These are phyloP conservation scores for Magnolia changhungtana DNA, from an alignment of 164 flowering plant species.

Conservation along the genomic window DNA sequence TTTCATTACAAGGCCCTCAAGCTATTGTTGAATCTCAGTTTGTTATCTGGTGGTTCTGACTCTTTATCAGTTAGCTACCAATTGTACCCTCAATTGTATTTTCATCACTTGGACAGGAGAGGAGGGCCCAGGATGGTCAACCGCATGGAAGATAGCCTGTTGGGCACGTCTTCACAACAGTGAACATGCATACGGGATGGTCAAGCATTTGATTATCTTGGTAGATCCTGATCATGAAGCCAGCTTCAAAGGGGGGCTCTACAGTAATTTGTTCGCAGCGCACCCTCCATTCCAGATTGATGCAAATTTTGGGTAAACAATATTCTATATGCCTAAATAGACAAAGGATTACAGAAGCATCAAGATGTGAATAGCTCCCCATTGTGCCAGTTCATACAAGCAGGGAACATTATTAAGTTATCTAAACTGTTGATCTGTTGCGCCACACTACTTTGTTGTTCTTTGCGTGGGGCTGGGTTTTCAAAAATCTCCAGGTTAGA, in stretches of 20 bases:
- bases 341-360: background rate
- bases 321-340: slow-evolving; percentile 1
- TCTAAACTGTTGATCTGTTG: too few relatives aligned
- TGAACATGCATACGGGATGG: slow-evolving; percentile 79
- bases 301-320: slow-evolving; percentile 78
- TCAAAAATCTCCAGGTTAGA: background rate
- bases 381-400: background rate
- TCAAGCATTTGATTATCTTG: slow-evolving; percentile 66
- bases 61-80: background rate
- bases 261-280: slow-evolving; percentile 87
- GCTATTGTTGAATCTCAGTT: background rate
- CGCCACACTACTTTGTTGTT: too few relatives aligned
- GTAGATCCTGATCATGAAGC: slow-evolving; percentile 72
- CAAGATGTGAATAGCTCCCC: background rate
- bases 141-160: slow-evolving; percentile 72
- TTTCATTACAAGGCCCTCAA: background rate
- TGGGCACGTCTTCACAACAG: slow-evolving; percentile 87
- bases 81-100: background rate
- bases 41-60: background rate
- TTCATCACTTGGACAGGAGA: slow-evolving; percentile 48
- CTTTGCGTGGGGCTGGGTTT: too few relatives aligned
- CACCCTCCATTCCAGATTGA: slow-evolving; percentile 94
- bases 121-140: slow-evolving; percentile 98
- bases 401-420: background rate
- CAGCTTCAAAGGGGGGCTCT: slow-evolving; percentile 79